These are phyloP conservation scores for Candolleomyces efflorescens DNA, from an alignment of 768 basidiomycete genomes.

Conservation along the genomic window DNA sequence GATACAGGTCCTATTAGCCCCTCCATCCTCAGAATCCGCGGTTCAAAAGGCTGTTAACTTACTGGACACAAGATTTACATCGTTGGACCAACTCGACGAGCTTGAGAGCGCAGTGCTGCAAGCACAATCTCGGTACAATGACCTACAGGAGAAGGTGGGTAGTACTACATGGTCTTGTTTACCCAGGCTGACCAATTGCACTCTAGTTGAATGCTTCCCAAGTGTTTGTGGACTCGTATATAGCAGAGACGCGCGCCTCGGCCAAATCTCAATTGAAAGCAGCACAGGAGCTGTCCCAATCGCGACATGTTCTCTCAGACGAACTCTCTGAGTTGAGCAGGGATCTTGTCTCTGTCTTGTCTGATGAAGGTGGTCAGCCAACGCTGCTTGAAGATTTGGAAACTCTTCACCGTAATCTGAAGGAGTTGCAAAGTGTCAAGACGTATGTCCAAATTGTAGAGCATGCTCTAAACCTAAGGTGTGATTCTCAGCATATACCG, in stretches of 20 bases:
- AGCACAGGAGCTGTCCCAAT: slow-evolving; percentile 71
- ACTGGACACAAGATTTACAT: slow-evolving; percentile 44
- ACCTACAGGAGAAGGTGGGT: slow-evolving; percentile 45
- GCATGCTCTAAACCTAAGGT: slow-evolving; percentile 71
- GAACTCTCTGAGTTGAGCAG: slow-evolving; percentile 65
- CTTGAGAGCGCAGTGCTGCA: slow-evolving; percentile 42
- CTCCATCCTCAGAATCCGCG: slow-evolving; percentile 37
- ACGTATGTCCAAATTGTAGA: slow-evolving; percentile 75
- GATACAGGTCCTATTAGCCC: slow-evolving; percentile 45
- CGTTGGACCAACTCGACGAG: slow-evolving; percentile 47
- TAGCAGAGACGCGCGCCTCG: slow-evolving; percentile 43
- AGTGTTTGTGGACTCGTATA: slow-evolving; percentile 38
- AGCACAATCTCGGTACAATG: slow-evolving; percentile 34
- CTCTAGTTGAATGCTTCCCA: slow-evolving; percentile 56
- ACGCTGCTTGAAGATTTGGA: slow-evolving; percentile 84
- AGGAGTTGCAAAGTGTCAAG: slow-evolving; percentile 71
- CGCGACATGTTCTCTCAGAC: slow-evolving; percentile 74
- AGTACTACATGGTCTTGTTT: neutral
- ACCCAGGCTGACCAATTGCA: slow-evolving; percentile 11
- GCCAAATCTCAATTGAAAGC: slow-evolving; percentile 50
- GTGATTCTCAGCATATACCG: slow-evolving; percentile 13
- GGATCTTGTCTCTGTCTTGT: slow-evolving; percentile 57
- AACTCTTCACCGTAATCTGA: slow-evolving; percentile 68
- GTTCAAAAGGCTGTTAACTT: slow-evolving; percentile 28
- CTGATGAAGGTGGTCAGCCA: slow-evolving; percentile 41